Percentiles rank a stretch among this genome's conserved stretches.
These are phyloP conservation scores for Penicillium sp. DNA, from an alignment of 2,329 filamentous ascomycete genomes.

Conservation along the genomic window DNA sequence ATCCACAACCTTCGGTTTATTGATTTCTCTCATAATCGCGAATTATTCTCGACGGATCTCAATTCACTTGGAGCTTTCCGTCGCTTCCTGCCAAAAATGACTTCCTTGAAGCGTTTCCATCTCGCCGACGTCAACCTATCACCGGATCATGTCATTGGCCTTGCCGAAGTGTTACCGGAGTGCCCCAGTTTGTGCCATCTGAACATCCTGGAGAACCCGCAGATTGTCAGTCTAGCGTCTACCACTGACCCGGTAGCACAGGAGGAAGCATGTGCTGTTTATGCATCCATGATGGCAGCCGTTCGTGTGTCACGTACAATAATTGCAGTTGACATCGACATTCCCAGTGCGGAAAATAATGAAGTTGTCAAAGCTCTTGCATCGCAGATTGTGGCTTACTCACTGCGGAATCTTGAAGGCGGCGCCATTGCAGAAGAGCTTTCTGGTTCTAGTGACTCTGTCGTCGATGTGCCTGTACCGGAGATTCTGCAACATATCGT, in stretches of 20 bases:
- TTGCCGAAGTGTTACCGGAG: conserved; percentile 88
- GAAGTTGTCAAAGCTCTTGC: conserved; percentile 89
- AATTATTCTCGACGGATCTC: conserved; percentile 70
- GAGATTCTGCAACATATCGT: conserved; percentile 85
- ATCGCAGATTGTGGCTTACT: conserved; percentile 93
- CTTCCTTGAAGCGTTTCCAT: conserved; percentile 75
- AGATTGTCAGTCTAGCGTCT: conserved; percentile 63
- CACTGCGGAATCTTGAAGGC: conserved; percentile 82
- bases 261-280: conserved; percentile 90
- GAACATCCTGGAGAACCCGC: conserved; percentile 75
- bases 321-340: conserved; percentile 86
- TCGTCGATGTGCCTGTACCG: conserved; percentile 60
- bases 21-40: conserved; percentile 84
- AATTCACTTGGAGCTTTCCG: conserved; percentile 71
- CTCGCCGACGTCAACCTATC: conserved; percentile 78
- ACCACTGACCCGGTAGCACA: conserved; percentile 74
- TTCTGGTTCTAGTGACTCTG: conserved; percentile 43
- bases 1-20: conserved; percentile 78
- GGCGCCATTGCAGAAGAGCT: conserved; percentile 63
- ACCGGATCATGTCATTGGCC: conserved; percentile 81
- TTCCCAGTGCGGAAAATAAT: conserved; percentile 73
- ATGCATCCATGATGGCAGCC: conserved; percentile 85
- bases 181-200: conserved; percentile 76
- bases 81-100: conserved; percentile 78
- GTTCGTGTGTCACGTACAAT: conserved; percentile 77